Percentiles rank a stretch among this genome's conserved stretches.
These are phyloP conservation scores for Xylariaceae sp. DNA, from an alignment of 2,329 filamentous ascomycete genomes.

Conservation along the genomic window DNA sequence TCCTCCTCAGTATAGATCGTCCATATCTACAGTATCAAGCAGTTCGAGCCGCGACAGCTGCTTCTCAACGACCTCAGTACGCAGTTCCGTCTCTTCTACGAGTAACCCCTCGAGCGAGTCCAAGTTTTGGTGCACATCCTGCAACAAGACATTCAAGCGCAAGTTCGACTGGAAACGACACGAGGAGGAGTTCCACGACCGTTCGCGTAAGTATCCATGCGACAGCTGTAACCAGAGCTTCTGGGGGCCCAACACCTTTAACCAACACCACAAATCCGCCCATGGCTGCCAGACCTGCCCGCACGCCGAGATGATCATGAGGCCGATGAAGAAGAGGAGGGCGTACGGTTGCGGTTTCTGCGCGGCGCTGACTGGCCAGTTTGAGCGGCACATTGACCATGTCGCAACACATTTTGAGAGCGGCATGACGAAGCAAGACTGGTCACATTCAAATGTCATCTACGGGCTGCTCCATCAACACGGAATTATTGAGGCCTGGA, in stretches of 20 bases:
- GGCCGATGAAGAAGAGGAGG: conserved; percentile 67
- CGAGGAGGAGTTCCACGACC: conserved; percentile 73
- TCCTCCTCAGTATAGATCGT: conserved; percentile 37
- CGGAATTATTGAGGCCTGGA: conserved; percentile 67
- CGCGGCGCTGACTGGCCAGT: conserved; percentile 65
- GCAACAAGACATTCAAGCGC: conserved; percentile 70
- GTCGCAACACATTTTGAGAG: conserved; percentile 72
- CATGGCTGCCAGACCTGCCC: conserved; percentile 71
- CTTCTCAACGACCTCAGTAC: conserved; percentile 41
- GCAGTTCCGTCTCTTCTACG: conserved; percentile 41
- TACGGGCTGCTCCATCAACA: conserved; percentile 72
- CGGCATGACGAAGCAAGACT: conserved; percentile 67
- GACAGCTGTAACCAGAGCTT: conserved; percentile 73
- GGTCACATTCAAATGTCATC: conserved; percentile 73
- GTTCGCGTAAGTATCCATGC: conserved; percentile 71
- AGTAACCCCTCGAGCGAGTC: conserved; percentile 33
- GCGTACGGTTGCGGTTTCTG: conserved; percentile 75
- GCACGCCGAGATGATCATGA: conserved; percentile 68
- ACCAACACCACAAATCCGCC: conserved; percentile 71
- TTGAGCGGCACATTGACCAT: conserved; percentile 72
- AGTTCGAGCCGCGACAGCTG: conserved; percentile 43
- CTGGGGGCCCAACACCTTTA: conserved; percentile 72
- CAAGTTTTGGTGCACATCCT: conserved; percentile 52
- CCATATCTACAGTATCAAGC: conserved; percentile 42
- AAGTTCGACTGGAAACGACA: conserved; percentile 75